Evolutionary conservation across 768 basidiomycete genomes (phyloP).

Genomic region (Pilatotrama ljubarskyi): DNA sequence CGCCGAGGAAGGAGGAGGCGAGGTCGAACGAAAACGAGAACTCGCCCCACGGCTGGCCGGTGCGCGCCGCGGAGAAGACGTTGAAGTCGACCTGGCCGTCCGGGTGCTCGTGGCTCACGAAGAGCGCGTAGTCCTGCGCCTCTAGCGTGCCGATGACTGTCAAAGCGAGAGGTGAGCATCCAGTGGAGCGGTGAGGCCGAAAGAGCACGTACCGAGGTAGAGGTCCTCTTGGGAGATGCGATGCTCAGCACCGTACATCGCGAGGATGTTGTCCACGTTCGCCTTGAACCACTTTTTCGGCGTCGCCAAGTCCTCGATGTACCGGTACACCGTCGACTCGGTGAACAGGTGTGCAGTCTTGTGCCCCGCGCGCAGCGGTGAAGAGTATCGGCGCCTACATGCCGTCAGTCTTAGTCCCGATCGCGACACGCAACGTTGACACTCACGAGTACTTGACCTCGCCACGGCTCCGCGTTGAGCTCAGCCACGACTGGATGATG

Average conservation of each 20-base stretch:
- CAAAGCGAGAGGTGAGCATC: not conserved
- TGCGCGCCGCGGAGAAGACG: constrained; percentile 51
- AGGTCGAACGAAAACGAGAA: constrained; percentile 57
- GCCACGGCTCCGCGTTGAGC: constrained; percentile 27
- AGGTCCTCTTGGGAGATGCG: constrained; percentile 38
- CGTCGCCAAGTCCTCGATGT: constrained; percentile 60
- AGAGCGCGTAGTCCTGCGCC: constrained; percentile 69
- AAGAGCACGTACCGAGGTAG: constrained; percentile 33
- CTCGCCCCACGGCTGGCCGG: constrained; percentile 70
- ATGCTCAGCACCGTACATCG: constrained; percentile 47
- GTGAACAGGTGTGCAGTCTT: constrained; percentile 66
- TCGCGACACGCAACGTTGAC: not conserved
- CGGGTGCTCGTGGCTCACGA: constrained; percentile 72
- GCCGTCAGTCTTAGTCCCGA: not conserved
- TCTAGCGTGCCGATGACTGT: constrained; percentile 69
- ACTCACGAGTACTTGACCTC: constrained; percentile 44
- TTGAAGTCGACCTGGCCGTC: constrained; percentile 68
- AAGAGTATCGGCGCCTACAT: constrained; percentile 51
- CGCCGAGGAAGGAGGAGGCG: constrained; percentile 39
- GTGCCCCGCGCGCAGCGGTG: constrained; percentile 63
- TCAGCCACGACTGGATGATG: constrained; percentile 49
- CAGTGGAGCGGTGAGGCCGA: not conserved
- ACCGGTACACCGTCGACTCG: constrained; percentile 69
- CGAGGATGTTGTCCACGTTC: constrained; percentile 64
- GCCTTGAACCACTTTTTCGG: constrained; percentile 74